phyloP scores from a whole-genome alignment of 78 protist species.

The Blattamonas nauphoetae region DNA sequence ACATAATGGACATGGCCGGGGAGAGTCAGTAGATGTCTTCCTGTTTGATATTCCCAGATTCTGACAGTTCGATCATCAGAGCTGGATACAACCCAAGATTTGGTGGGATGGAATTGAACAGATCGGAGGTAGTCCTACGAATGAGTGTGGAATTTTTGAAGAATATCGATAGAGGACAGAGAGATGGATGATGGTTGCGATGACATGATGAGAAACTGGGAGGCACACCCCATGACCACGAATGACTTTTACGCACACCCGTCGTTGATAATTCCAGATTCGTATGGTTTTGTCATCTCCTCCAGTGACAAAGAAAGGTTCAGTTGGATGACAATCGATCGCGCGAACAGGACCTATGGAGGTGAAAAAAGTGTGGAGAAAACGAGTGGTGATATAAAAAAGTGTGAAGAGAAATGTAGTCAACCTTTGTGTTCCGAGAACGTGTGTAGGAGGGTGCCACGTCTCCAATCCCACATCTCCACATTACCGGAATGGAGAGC shows the following conservation, averaged over 20 bases:
- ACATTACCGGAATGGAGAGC: slow-evolving; percentile 86
- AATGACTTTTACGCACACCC: slow-evolving; percentile 86
- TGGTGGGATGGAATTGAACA: slow-evolving; percentile 71
- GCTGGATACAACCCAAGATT: slow-evolving; percentile 90
- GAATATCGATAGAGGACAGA: neutral
- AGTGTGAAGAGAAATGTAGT: neutral
- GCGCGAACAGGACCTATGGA: slow-evolving; percentile 91
- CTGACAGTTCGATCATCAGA: slow-evolving; percentile 94
- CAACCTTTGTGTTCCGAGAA: slow-evolving; percentile 96
- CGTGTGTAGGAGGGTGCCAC: slow-evolving; percentile 80
- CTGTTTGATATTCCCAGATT: slow-evolving; percentile 97
- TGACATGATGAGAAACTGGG: neutral
- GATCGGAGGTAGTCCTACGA: slow-evolving; percentile 87
- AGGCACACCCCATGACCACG: slow-evolving; percentile 67
- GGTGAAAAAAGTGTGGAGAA: neutral
- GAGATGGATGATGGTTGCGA: neutral
- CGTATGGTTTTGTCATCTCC: slow-evolving; percentile 97
- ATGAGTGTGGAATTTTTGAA: neutral
- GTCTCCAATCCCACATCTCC: slow-evolving; percentile 93
- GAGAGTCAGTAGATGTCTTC: slow-evolving; percentile 75
- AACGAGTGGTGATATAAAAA: neutral
- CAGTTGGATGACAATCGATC: slow-evolving; percentile 83
- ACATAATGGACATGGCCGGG: slow-evolving; percentile 99
- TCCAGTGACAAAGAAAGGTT: slow-evolving; percentile 96
- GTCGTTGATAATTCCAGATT: slow-evolving; percentile 92